Conservation (phyloP, 768 basidiomycete species). For the Exsudoporus frostii region DNA sequence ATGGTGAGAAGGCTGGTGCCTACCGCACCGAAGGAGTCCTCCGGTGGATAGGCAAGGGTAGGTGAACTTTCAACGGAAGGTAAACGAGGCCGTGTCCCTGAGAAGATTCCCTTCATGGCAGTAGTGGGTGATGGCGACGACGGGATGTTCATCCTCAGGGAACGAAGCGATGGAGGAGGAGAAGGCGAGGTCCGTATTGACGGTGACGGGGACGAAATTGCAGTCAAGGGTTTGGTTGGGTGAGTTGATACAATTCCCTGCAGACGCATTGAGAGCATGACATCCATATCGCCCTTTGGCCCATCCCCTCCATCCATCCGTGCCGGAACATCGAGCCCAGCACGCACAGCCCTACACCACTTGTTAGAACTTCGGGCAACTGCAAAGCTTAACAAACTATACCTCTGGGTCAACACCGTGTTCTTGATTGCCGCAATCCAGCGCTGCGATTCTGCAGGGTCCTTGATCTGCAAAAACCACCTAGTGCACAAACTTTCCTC, state of each 20-base stretch:
- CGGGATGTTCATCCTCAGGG: constrained; percentile 18
- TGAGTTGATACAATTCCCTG: constrained; percentile 50
- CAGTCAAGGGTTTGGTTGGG: constrained; percentile 8
- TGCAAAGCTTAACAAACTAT: not conserved
- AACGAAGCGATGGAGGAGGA: constrained; percentile 29
- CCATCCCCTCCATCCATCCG: constrained; percentile 46
- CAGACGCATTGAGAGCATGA: constrained; percentile 75
- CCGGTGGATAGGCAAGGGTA: constrained; percentile 32
- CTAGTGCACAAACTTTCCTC: constrained; percentile 11
- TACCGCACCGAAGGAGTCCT: constrained; percentile 57
- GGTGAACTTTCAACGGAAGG: constrained; percentile 45
- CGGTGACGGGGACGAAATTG: constrained; percentile 11
- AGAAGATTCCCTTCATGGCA: constrained; percentile 22
- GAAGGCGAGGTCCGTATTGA: constrained; percentile 25
- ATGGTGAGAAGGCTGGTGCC: constrained; percentile 54
- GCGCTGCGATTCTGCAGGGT: constrained; percentile 58
- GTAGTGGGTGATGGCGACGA: constrained; percentile 16
- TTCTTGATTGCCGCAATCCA: constrained; percentile 78
- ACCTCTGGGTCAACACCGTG: constrained; percentile 71
- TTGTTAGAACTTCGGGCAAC: not conserved
- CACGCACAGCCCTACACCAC: constrained; percentile 56
- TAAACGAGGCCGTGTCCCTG: constrained; percentile 26
- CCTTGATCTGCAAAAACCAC: constrained; percentile 69
- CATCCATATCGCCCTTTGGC: constrained; percentile 78
- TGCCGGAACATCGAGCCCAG: constrained; percentile 54